Evolutionary conservation across 352 stramenopile genomes (phyloP).

Genomic region (Albugo laibachii): DNA sequence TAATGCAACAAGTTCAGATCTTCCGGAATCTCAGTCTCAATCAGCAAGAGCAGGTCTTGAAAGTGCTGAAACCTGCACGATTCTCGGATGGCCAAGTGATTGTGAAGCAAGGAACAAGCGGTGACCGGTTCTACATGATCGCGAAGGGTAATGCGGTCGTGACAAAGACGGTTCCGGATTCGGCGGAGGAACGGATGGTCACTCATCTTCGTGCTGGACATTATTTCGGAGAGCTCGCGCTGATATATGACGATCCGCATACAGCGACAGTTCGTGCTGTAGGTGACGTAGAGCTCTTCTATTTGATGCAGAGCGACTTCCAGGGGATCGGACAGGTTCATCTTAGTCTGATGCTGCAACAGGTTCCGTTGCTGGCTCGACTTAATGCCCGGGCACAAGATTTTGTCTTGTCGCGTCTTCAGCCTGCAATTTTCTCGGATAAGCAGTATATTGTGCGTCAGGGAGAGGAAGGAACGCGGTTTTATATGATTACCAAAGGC

Average conservation of each 20-base stretch:
- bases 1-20: slow-evolving; percentile 77
- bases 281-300: slow-evolving; percentile 61
- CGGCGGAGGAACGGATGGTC: slow-evolving; percentile 55
- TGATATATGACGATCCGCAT: slow-evolving; percentile 85
- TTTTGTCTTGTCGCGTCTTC: slow-evolving; percentile 56
- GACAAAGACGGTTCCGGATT: slow-evolving; percentile 30
- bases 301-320: slow-evolving; percentile 74
- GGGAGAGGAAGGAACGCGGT: slow-evolving; percentile 72
- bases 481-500: slow-evolving; percentile 81
- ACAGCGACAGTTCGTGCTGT: slow-evolving; percentile 60
- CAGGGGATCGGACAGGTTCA: slow-evolving; percentile 73
- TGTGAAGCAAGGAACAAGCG: slow-evolving; percentile 66
- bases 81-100: slow-evolving; percentile 72
- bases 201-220: slow-evolving; percentile 78
- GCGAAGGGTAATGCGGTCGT: slow-evolving; percentile 72
- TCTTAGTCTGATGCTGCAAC: slow-evolving; percentile 74
- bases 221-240: slow-evolving; percentile 85
- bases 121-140: slow-evolving; percentile 82
- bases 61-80: slow-evolving; percentile 62
- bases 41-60: slow-evolving; percentile 72
- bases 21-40: slow-evolving; percentile 74
- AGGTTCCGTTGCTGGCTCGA: slow-evolving; percentile 55
- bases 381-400: slow-evolving; percentile 58
- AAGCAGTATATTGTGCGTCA: slow-evolving; percentile 78
- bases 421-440: slow-evolving; percentile 65